Percentiles rank a stretch among this genome's conserved stretches.
These are phyloP conservation scores for Neoascochyta sp. DNA, from an alignment of 2,329 filamentous ascomycete species.

Conservation along the genomic window DNA sequence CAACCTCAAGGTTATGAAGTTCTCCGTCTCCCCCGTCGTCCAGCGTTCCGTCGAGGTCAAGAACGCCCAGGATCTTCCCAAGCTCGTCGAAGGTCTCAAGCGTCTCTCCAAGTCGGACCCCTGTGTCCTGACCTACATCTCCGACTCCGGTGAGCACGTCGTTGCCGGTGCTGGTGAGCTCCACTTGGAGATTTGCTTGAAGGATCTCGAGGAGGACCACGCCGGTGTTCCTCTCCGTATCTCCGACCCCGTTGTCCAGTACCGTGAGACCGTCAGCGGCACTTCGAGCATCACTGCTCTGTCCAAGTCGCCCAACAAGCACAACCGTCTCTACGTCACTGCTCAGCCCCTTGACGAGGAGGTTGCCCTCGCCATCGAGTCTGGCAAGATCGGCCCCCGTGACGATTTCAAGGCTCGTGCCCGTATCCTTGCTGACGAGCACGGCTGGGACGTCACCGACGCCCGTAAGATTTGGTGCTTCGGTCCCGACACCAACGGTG, in stretches of 20 bases:
- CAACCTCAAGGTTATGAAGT: constrained; percentile 99
- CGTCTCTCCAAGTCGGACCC: constrained; percentile 99
- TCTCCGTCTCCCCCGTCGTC: constrained; percentile 99
- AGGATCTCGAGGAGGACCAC: constrained; percentile 99
- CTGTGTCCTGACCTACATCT: constrained; percentile 88
- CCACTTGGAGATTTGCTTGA: constrained; percentile 99
- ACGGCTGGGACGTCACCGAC: constrained; percentile 99
- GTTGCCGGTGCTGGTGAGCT: constrained; percentile 99
- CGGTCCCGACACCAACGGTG: constrained; percentile 93
- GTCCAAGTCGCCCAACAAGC: constrained; percentile 99
- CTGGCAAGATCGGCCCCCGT: constrained; percentile 86
- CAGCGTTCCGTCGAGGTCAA: constrained; percentile 99
- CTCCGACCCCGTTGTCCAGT: constrained; percentile 96
- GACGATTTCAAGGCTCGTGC: constrained; percentile 99
- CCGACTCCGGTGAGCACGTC: constrained; percentile 94
- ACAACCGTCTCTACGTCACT: constrained; percentile 99
- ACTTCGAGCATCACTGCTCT: constrained; percentile 93
- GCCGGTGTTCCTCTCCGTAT: constrained; percentile 96
- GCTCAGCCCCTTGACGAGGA: constrained; percentile 91
- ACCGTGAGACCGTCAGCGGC: constrained; percentile 88
- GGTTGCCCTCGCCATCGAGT: constrained; percentile 83
- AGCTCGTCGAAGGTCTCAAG: constrained; percentile 99
- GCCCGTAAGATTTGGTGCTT: constrained; percentile 99
- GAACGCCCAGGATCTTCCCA: constrained; percentile 99
- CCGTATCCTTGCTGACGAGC: constrained; percentile 91